Base-by-base conservation (phyloP, 305 asterid genomes). In the Fraxinus velutina region DNA sequence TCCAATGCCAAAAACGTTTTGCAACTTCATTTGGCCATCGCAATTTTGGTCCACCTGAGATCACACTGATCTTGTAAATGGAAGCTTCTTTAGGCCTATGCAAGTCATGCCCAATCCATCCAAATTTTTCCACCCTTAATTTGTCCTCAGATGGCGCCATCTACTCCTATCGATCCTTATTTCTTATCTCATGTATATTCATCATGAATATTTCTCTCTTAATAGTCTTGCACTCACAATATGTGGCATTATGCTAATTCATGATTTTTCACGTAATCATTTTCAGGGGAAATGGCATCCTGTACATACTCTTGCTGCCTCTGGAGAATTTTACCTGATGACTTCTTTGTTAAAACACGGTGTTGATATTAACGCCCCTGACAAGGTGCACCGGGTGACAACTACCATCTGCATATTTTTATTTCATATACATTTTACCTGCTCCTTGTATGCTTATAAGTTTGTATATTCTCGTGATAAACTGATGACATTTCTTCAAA, bases 211-310 rank as follows among this genome's bases (percentile, higher is more conserved):
- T 27, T 66, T 66, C 36, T 24, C 22, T 21, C 36, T 64, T 7
- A 24, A 27, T 66, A 9, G n/a, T 32, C 17, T 10, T 9, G 17
- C 36, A 27, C 73, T 22, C 73, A 3, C n/a, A 55, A 3, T 12
- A 47, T 72, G 7, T n/a, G 73, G 42, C 81, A 55, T 52, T 75
- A 72, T 79, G 47, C 86, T 87, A 79, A 82, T 78, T 76, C 68
- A 19, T 29, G 44, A 68, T 73, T 66, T 81, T 37, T 72, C 17
- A 39, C 29, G 30, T 29, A 42, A 81, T 64, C 42, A 57, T 82
- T 81, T 75, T 44, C 89, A 95, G 98, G 97, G 88, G 66, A 95
- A 92, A 87, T 95, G 99, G 99, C 93, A 87, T 84, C 98, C 98
- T 72, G 83, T 95, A 52, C 99, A 95, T 84, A 89, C 97, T 78